These are phyloP conservation scores for Cladosporium oxysporum DNA, from an alignment of 2,329 filamentous ascomycete species.

Conservation along the genomic window DNA sequence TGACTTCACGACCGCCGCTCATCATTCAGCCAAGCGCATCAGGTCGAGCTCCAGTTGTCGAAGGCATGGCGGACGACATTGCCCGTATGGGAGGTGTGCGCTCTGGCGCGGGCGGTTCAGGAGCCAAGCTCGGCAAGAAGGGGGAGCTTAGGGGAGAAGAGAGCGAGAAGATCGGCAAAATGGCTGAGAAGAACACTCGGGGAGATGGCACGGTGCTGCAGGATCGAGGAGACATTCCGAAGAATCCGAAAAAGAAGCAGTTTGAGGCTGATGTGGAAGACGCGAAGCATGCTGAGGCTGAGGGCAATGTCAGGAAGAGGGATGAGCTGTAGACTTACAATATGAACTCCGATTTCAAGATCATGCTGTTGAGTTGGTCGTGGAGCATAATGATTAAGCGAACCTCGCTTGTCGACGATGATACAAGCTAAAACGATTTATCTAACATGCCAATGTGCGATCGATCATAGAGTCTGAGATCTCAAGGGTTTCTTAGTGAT, in stretches of 20 bases:
- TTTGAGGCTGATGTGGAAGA: slow-evolving; percentile 53
- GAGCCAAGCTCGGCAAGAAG: slow-evolving; percentile 40
- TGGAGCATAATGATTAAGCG: neutral
- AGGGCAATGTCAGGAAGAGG: slow-evolving; percentile 27
- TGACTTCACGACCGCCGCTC: slow-evolving; percentile 39
- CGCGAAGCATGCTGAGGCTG: slow-evolving; percentile 32
- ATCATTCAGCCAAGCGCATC: slow-evolving; percentile 50
- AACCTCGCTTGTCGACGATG: no score
- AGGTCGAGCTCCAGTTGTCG: slow-evolving; percentile 36
- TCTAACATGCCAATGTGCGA: neutral
- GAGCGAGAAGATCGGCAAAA: slow-evolving; percentile 46
- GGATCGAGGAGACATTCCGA: slow-evolving; percentile 38
- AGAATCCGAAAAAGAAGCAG: slow-evolving; percentile 64
- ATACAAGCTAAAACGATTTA: neutral
- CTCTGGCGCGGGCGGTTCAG: slow-evolving; percentile 54
- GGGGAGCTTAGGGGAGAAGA: slow-evolving; percentile 30
- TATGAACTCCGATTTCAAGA: neutral
- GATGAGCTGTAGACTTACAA: slow-evolving; percentile 34
- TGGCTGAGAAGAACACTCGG: slow-evolving; percentile 42
- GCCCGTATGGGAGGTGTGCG: slow-evolving; percentile 38
- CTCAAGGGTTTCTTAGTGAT: no score
- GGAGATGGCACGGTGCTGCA: slow-evolving; percentile 51
- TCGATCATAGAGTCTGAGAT: neutral
- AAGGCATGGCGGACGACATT: slow-evolving; percentile 30
- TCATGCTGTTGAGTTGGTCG: no score